A percentile compares a stretch with the other conserved stretches of the same genome.
These are phyloP conservation scores for Lachnum nothofagi DNA, from an alignment of 2,329 filamentous ascomycete genomes.

Conservation along the genomic window DNA sequence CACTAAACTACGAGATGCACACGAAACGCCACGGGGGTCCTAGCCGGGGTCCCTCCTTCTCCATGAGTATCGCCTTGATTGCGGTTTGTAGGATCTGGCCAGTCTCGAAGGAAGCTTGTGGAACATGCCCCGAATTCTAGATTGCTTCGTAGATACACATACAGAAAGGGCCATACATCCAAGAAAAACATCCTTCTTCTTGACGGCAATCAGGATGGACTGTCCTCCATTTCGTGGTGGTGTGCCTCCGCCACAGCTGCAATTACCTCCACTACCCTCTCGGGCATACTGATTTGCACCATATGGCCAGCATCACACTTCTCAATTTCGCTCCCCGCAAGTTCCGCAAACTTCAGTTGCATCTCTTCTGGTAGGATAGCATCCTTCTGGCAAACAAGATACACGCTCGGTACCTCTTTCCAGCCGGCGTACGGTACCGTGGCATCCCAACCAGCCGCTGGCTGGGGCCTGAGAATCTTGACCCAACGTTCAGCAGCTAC, in stretches of 20 bases:
- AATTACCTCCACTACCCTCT: slow-evolving; percentile 13
- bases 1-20: no score
- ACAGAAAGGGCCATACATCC: no score
- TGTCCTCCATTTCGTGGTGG: no score
- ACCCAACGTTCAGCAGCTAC: slow-evolving; percentile 7
- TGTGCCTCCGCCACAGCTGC: slow-evolving; percentile 4
- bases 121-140: no score
- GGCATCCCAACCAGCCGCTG: slow-evolving; percentile 9
- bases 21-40: no score
- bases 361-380: neutral
- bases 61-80: no score
- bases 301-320: slow-evolving; percentile 11
- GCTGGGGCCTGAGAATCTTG: slow-evolving; percentile 5
- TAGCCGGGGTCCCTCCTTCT: no score
- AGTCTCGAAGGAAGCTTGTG: no score
- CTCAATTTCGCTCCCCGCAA: slow-evolving; percentile 7
- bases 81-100: no score
- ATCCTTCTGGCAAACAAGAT: slow-evolving; percentile 10
- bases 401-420: slow-evolving; percentile 9
- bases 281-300: slow-evolving; percentile 10
- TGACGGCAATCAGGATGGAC: no score
- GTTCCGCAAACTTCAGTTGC: neutral
- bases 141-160: no score
- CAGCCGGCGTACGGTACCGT: slow-evolving; percentile 1
- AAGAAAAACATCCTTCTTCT: no score